phyloP scores from a whole-genome alignment of 2,329 filamentous ascomycete genomes.

The Xylaria sp. region DNA sequence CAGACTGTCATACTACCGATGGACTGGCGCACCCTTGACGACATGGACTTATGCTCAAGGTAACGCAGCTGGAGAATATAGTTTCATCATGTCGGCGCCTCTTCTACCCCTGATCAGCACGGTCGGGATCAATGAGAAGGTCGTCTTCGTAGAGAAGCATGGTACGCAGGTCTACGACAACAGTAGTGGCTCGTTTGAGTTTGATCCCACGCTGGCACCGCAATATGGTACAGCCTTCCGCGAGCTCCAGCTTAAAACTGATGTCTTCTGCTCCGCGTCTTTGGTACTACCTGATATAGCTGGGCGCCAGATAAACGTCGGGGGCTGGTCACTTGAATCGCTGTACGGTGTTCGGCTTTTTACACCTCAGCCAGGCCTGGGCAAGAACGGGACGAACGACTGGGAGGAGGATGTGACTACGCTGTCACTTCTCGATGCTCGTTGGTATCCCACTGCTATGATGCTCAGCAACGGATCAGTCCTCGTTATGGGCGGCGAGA shows the following conservation, averaged over 20 bases:
- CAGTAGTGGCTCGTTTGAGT: conserved; percentile 68
- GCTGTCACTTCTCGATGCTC: conserved; percentile 59
- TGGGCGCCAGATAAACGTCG: conserved; percentile 68
- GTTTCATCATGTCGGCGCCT: conserved; percentile 64
- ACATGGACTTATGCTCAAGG: conserved; percentile 62
- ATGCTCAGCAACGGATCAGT: conserved; percentile 67
- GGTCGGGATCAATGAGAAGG: conserved; percentile 63
- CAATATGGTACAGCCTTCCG: conserved; percentile 63
- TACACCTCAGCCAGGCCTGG: conserved; percentile 64
- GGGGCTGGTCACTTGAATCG: conserved; percentile 67
- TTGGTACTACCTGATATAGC: conserved; percentile 67
- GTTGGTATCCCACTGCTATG: conserved; percentile 67
- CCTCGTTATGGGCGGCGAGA: conserved; percentile 64
- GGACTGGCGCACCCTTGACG: conserved; percentile 59
- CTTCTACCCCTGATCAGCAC: conserved; percentile 66
- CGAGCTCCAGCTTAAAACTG: conserved; percentile 65
- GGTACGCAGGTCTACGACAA: conserved; percentile 66
- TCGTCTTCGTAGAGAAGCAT: conserved; percentile 65
- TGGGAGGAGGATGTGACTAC: conserved; percentile 65
- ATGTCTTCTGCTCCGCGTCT: conserved; percentile 69
- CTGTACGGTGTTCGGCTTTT: conserved; percentile 67
- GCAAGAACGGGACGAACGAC: conserved; percentile 61
- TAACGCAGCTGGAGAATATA: conserved; percentile 61
- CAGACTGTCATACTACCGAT: conserved; percentile 62
- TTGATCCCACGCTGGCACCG: conserved; percentile 60